A percentile compares a stretch with the other conserved stretches of the same genome.
Conservation (phyloP, 495 filamentous ascomycete genomes). For the Daldinia bambusicola region DNA sequence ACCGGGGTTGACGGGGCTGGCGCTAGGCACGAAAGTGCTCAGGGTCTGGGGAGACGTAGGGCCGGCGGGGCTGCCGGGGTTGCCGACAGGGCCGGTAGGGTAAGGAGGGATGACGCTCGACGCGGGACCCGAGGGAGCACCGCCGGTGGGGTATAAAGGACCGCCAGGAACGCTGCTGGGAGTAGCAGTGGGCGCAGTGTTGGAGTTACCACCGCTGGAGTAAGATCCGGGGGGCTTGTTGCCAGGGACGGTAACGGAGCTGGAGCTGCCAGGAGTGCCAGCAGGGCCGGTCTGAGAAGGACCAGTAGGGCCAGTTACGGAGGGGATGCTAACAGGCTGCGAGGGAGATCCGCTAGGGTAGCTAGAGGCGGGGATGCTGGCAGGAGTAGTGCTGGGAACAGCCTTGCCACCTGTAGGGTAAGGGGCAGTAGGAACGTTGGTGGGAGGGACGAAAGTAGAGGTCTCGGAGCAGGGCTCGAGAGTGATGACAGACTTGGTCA, state of each 20-base stretch:
- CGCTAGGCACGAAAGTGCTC: conserved; percentile 37
- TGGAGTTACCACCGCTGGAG: conserved; percentile 22
- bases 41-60: conserved; percentile 22
- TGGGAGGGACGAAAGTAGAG: conserved; percentile 46
- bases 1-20: conserved; percentile 22
- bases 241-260: background rate
- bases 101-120: conserved; percentile 30
- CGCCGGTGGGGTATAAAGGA: conserved; percentile 9
- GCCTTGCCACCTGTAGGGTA: conserved; percentile 40
- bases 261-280: conserved; percentile 3
- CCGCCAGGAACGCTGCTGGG: conserved; percentile 7
- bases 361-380: conserved; percentile 18
- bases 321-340: conserved; percentile 17
- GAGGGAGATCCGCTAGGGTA: conserved; percentile 25
- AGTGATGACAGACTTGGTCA: conserved; percentile 47
- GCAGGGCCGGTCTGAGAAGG: background rate
- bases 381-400: conserved; percentile 24
- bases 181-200: conserved; percentile 21
- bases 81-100: conserved; percentile 25
- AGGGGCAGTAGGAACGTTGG: conserved; percentile 42
- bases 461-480: conserved; percentile 46
- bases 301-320: conserved; percentile 25
- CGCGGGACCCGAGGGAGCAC: conserved; percentile 11
- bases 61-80: background rate
- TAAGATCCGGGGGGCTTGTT: conserved; percentile 13